A percentile compares a stretch with the other conserved stretches of the same genome.
Conservation (phyloP, 2,329 filamentous ascomycete species). For the Pseudogymnoascus sp. region DNA sequence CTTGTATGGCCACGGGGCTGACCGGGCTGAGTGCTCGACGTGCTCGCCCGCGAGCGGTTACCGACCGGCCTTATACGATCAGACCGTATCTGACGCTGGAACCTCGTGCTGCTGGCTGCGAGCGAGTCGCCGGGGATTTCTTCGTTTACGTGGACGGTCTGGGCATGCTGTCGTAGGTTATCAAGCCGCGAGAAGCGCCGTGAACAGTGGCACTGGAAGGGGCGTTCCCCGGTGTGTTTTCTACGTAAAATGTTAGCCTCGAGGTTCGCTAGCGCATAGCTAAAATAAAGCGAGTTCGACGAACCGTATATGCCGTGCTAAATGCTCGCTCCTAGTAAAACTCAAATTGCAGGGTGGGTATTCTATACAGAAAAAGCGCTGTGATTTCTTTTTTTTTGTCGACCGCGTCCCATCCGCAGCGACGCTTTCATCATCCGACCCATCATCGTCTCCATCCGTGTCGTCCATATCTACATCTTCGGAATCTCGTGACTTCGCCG, state of each 20-base stretch:
- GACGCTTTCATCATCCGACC: constrained; percentile 56
- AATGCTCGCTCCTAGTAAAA: constrained; percentile 91
- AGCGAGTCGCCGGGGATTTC: constrained; percentile 91
- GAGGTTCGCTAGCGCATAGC: constrained; percentile 20
- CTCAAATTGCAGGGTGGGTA: constrained; percentile 84
- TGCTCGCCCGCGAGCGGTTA: constrained; percentile 66
- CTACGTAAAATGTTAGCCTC: constrained; percentile 37
- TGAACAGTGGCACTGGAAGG: constrained; percentile 93
- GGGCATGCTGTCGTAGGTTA: constrained; percentile 91
- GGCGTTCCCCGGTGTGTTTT: constrained; percentile 95
- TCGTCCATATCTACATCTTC: constrained; percentile 71
- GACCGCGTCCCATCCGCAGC: constrained; percentile 58
- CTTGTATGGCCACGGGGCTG: constrained; percentile 70
- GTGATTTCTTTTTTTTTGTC: constrained; percentile 91
- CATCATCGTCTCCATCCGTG: constrained; percentile 55
- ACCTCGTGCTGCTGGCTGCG: constrained; percentile 83
- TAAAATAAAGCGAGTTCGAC: constrained; percentile 20
- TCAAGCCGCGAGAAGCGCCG: constrained; percentile 88
- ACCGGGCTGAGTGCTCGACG: constrained; percentile 61
- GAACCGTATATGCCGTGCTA: constrained; percentile 88
- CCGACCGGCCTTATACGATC: constrained; percentile 71
- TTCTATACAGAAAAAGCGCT: constrained; percentile 92
- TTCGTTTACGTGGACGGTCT: constrained; percentile 95
- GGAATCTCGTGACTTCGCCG: constrained; percentile 51
- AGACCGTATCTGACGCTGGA: constrained; percentile 84